Conservation (phyloP, 2,329 filamentous ascomycete genomes). For the Aspergillus fumigatiaffinis region DNA sequence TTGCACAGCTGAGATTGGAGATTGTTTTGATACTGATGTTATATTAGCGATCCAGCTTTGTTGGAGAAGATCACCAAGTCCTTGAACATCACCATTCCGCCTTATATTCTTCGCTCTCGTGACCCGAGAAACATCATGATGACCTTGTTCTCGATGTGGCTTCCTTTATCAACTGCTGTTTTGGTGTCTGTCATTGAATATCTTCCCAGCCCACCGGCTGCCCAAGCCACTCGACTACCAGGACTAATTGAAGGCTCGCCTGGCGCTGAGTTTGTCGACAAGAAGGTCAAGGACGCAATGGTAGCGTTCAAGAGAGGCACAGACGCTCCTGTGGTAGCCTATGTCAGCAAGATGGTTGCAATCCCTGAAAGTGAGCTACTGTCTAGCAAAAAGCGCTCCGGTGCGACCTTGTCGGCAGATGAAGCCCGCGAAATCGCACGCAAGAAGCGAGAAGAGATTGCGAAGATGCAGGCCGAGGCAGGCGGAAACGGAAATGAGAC, state of each 20-base stretch:
- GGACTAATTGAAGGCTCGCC: conserved; percentile 76
- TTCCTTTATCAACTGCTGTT: conserved; percentile 86
- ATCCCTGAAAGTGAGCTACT: conserved; percentile 88
- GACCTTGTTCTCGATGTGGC: conserved; percentile 82
- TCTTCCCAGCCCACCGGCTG: conserved; percentile 74
- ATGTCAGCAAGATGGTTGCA: conserved; percentile 98
- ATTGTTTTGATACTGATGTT: conserved; percentile 29
- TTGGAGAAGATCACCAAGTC: conserved; percentile 96
- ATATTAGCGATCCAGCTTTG: conserved; percentile 64
- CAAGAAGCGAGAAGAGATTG: conserved; percentile 84
- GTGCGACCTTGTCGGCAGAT: conserved; percentile 71
- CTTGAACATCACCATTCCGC: conserved; percentile 74
- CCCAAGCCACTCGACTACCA: conserved; percentile 76
- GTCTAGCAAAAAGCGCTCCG: conserved; percentile 70
- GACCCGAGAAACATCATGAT: conserved; percentile 81
- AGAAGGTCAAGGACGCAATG: conserved; percentile 73
- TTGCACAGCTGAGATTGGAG: conserved; percentile 23
- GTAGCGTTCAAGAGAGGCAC: conserved; percentile 67
- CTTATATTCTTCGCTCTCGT: conserved; percentile 77
- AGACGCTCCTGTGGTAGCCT: conserved; percentile 79
- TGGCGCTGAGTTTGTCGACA: conserved; percentile 66
- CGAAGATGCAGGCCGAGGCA: conserved; percentile 66
- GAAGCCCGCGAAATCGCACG: conserved; percentile 85
- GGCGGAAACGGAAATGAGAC: conserved; percentile 31
- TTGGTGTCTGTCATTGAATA: conserved; percentile 93